Conservation (phyloP, 805 yeast genomes). For the Saccharomycopsis oosterbeekiorum region DNA sequence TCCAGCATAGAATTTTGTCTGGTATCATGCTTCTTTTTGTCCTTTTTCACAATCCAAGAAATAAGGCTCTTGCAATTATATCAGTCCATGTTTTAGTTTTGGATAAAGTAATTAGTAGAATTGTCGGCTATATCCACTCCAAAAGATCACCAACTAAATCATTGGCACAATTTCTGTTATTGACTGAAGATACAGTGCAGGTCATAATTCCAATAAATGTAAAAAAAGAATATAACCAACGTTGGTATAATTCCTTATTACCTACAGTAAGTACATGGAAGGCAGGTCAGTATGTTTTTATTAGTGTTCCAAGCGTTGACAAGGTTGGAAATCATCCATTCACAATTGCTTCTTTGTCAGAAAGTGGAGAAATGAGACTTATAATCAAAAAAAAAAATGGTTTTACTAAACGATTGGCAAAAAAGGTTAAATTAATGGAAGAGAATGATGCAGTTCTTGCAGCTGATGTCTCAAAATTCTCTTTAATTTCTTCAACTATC, state of each 20-base stretch:
- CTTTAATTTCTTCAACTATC: neutral
- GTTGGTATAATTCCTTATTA: slow-evolving; percentile 20
- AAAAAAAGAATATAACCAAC: slow-evolving; percentile 23
- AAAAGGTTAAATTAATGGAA: slow-evolving; percentile 17
- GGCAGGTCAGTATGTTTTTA: slow-evolving; percentile 38
- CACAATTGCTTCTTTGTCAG: slow-evolving; percentile 34
- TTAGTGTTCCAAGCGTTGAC: slow-evolving; percentile 32
- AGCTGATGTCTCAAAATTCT: neutral
- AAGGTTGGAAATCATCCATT: slow-evolving; percentile 38
- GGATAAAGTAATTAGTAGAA: slow-evolving; percentile 30
- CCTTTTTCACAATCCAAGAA: slow-evolving; percentile 32
- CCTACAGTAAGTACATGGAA: slow-evolving; percentile 36
- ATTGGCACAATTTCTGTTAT: slow-evolving; percentile 28
- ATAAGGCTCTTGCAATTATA: slow-evolving; percentile 28
- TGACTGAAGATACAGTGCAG: slow-evolving; percentile 33
- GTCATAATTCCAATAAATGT: slow-evolving; percentile 28
- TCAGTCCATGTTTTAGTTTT: slow-evolving; percentile 35
- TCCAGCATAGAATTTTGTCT: slow-evolving; percentile 33
- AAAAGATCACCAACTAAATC: slow-evolving; percentile 31
- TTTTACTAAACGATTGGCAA: slow-evolving; percentile 31
- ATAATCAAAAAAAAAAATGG: slow-evolving; percentile 34
- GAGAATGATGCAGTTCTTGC: slow-evolving; percentile 14
- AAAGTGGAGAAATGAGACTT: slow-evolving; percentile 31
- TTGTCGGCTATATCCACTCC: slow-evolving; percentile 28
- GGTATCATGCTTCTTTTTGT: slow-evolving; percentile 34